phyloP scores from a whole-genome alignment of 345 rosid species.

The Lumnitzera littorea region DNA sequence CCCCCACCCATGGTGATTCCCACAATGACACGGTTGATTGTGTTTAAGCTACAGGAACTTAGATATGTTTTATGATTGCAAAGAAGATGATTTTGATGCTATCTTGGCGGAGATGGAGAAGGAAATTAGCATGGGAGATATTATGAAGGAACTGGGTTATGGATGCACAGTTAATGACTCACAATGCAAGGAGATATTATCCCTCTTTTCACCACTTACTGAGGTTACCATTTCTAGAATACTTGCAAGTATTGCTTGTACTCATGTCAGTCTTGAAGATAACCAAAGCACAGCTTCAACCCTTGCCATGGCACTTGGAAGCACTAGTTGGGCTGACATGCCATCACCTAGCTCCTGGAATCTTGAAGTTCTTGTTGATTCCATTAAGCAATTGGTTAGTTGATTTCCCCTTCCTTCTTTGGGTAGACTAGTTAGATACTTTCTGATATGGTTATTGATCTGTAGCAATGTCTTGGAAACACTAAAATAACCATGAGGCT shows the following conservation, averaged over 20 bases:
- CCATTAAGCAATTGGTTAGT: conserved; percentile 77
- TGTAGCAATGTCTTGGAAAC: too few relatives aligned
- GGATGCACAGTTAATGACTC: conserved; percentile 67
- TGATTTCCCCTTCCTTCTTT: not conserved
- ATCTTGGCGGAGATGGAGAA: conserved; percentile 79
- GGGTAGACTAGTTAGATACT: too few relatives aligned
- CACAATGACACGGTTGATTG: not conserved
- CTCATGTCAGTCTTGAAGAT: conserved; percentile 52
- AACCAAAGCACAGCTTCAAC: conserved; percentile 53
- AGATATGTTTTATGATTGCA: conserved; percentile 33
- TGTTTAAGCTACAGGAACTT: conserved; percentile 31
- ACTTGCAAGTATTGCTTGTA: conserved; percentile 47
- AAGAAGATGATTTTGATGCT: conserved; percentile 62
- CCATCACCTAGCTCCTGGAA: conserved; percentile 62
- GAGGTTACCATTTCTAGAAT: conserved; percentile 67
- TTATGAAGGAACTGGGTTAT: conserved; percentile 81
- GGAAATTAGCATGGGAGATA: conserved; percentile 69
- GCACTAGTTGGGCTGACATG: conserved; percentile 37
- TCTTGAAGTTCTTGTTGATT: conserved; percentile 55
- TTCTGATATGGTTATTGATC: too few relatives aligned
- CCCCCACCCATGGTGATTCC: not conserved
- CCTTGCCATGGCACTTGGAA: conserved; percentile 64
- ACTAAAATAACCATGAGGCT: not conserved
- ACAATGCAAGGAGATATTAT: conserved; percentile 68
- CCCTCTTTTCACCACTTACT: conserved; percentile 60